These are phyloP conservation scores for Lactarius hengduanensis DNA, from an alignment of 768 basidiomycete species.

Conservation along the genomic window DNA sequence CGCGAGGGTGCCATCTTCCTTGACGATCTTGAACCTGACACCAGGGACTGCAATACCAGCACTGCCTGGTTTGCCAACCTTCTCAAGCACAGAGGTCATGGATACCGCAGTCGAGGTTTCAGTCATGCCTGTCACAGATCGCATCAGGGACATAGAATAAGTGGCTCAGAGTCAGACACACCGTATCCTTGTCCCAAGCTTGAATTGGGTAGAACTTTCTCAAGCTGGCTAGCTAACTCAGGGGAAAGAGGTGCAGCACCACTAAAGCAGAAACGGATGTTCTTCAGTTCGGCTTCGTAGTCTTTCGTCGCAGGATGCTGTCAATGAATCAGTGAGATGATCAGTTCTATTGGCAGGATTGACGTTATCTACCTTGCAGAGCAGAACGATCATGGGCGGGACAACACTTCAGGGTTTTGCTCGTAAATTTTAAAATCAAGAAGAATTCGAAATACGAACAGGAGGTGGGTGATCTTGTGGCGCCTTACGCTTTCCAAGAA, in stretches of 20 bases:
- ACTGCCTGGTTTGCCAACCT: conserved; percentile 54
- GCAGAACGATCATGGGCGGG: conserved; percentile 35
- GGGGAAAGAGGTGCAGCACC: conserved; percentile 39
- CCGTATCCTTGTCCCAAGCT: conserved; percentile 63
- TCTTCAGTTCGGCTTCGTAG: conserved; percentile 32
- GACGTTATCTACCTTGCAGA: conserved; percentile 33
- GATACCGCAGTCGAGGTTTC: conserved; percentile 56
- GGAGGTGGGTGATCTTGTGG: conserved; percentile 38
- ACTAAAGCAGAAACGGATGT: conserved; percentile 32
- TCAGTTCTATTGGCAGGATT: neutral
- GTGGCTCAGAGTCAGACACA: conserved; percentile 23
- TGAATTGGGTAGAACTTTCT: conserved; percentile 52
- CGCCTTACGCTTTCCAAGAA: conserved; percentile 38
- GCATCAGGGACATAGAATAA: neutral
- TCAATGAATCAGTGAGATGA: neutral
- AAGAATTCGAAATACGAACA: conserved; percentile 28
- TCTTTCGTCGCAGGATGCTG: conserved; percentile 36
- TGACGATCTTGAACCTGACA: conserved; percentile 49
- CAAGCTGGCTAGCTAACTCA: conserved; percentile 43
- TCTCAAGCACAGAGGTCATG: conserved; percentile 48
- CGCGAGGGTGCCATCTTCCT: conserved; percentile 52
- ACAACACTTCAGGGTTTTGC: conserved; percentile 27
- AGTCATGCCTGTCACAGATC: conserved; percentile 55
- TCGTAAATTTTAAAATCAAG: neutral
- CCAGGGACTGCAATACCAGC: conserved; percentile 52